A percentile compares a stretch with the other conserved stretches of the same genome.
Evolutionary conservation across 2,329 filamentous ascomycete genomes (phyloP).

Genomic region (Cercospora berteroae): DNA sequence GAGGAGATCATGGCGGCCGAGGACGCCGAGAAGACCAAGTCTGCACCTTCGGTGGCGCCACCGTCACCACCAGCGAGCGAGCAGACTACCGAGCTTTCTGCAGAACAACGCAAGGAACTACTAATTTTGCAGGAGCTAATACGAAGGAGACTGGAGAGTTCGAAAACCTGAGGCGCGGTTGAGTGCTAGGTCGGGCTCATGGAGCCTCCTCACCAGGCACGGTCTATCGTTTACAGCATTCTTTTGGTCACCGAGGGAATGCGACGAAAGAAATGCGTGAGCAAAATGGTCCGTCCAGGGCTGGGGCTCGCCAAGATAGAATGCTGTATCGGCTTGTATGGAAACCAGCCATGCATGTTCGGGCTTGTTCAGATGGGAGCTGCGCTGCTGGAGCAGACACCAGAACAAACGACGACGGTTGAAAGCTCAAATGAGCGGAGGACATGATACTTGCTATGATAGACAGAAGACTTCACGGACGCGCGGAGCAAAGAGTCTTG

Average conservation of each 20-base stretch:
- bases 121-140: constrained; percentile 40
- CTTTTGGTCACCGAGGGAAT: neutral
- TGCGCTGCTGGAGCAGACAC: neutral
- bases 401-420: neutral
- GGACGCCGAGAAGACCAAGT: constrained; percentile 27
- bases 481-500: neutral
- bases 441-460: neutral
- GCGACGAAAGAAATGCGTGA: neutral
- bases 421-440: neutral
- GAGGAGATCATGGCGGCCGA: constrained; percentile 39
- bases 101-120: constrained; percentile 38
- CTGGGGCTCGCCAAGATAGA: neutral
- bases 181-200: neutral
- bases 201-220: neutral
- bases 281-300: neutral
- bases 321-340: neutral
- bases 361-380: neutral
- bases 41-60: constrained; percentile 26
- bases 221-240: neutral
- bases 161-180: constrained; percentile 28
- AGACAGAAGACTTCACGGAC: neutral
- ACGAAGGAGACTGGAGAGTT: constrained; percentile 33
- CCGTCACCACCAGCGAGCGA: constrained; percentile 33
- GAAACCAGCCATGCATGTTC: neutral
- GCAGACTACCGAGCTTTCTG: constrained; percentile 36